Base-by-base conservation (phyloP, 2,329 filamentous ascomycete species). In the Apiospora aurea region DNA sequence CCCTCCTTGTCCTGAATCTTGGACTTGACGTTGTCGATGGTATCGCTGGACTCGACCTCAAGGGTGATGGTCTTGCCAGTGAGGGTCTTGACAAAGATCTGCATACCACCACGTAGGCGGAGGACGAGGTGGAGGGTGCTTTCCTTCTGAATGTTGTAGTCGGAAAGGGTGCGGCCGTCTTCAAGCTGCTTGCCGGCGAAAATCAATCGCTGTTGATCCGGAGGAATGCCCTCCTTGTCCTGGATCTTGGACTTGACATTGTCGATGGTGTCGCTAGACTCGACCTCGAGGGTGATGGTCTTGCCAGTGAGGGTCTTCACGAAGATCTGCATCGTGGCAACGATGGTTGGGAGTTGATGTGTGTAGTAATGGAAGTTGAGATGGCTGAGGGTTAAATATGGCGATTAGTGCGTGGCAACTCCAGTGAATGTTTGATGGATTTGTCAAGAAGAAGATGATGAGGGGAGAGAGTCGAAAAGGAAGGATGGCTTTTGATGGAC, bases 221-320 rank as follows among this genome's bases (percentile, higher is more conserved):
- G 95, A 67, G 95, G 96, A 71, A 98, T 98, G 38, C 95, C 95
- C 84, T 98, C 95, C 90, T 98, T 98, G 80, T 98, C 95, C 84
- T 98, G 95, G 61, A 98, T 98, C 90, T 98, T 98, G 69, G 89
- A 91, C 91, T 98, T 98, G 51, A 98, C 95, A 74, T 97, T 97
- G 87, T 97, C 95, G 83, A 97, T 97, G 53, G 95, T 97, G 78
- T 97, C 95, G 0, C 91, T 93, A 0, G 92, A 95, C 83, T 97
- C 94, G 0, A 97, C 94, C 85, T 97, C 94, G 2, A 97, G 87
- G 8, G 95, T 97, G 81, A 97, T 97, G 70, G 95, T 97, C 89
- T 97, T 97, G 78, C 95, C 95, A 82, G 95, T 97, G 73, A 98
- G 84, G 18, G 92, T 94, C 89, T 95, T 95, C 80, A 95, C 93